Evolutionary conservation across 352 stramenopile genomes (phyloP).

Genomic region (Sclerospora graminicola): DNA sequence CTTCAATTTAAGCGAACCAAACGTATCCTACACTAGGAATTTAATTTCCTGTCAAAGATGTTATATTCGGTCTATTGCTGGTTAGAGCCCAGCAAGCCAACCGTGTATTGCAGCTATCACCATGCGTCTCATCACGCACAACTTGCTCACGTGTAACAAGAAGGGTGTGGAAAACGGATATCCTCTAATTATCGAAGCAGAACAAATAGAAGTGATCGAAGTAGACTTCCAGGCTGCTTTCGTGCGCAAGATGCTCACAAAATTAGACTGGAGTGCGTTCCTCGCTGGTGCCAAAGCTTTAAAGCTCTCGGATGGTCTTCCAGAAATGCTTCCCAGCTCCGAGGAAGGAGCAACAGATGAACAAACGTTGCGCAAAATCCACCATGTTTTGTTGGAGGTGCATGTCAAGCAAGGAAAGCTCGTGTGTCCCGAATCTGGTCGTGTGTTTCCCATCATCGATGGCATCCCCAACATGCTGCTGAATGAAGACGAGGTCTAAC

Average conservation of each 20-base stretch:
- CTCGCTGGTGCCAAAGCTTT: conserved; percentile 67
- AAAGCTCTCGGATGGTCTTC: conserved; percentile 57
- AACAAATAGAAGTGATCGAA: conserved; percentile 67
- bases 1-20: too few species aligned
- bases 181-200: conserved; percentile 82
- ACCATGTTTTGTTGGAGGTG: conserved; percentile 88
- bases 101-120: not conserved
- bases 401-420: conserved; percentile 94
- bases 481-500: conserved; percentile 84
- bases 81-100: too few species aligned
- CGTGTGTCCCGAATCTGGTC: conserved; percentile 93
- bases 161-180: conserved; percentile 90
- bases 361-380: conserved; percentile 71
- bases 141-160: conserved; percentile 91
- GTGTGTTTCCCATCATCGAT: conserved; percentile 94
- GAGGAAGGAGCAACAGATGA: conserved; percentile 41
- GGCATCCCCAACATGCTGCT: conserved; percentile 97
- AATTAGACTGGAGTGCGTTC: conserved; percentile 86
- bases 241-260: conserved; percentile 83
- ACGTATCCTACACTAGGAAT: too few species aligned
- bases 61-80: too few species aligned
- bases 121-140: conserved; percentile 92
- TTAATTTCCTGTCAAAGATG: too few species aligned
- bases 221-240: conserved; percentile 81
- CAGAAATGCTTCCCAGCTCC: conserved; percentile 33